phyloP scores from a whole-genome alignment of 495 filamentous ascomycete genomes.

The Aspergillus homomorphus region DNA sequence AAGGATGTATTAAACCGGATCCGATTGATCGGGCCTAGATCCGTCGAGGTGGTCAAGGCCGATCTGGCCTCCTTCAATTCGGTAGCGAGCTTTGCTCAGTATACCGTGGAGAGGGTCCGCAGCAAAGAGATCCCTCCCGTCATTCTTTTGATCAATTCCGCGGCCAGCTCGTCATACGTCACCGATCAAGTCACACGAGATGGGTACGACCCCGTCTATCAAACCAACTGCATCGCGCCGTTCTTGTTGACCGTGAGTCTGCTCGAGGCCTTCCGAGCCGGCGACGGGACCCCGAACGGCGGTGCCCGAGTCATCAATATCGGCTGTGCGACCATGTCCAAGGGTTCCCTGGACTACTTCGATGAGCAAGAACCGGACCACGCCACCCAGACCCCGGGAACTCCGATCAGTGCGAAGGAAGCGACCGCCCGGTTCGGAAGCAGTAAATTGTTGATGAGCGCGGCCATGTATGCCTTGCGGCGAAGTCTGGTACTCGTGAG shows the following conservation, averaged over 20 bases:
- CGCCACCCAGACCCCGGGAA: conserved; percentile 20
- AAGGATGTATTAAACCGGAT: conserved; percentile 28
- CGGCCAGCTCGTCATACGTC: conserved; percentile 37
- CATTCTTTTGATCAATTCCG: conserved; percentile 36
- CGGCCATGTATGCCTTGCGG: conserved; percentile 41
- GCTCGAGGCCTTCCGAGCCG: conserved; percentile 41
- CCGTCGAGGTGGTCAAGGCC: conserved; percentile 33
- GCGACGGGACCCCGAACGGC: conserved; percentile 33
- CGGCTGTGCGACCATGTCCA: conserved; percentile 36
- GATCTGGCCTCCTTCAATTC: conserved; percentile 38
- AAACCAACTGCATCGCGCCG: conserved; percentile 41
- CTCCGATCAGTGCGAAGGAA: conserved; percentile 33
- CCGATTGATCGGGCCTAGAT: conserved; percentile 39
- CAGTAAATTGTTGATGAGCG: conserved; percentile 40
- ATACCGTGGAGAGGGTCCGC: conserved; percentile 37
- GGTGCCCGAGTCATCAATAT: conserved; percentile 41
- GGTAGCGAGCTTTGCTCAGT: conserved; percentile 30
- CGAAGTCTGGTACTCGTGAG: conserved; percentile 40
- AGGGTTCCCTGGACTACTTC: conserved; percentile 38
- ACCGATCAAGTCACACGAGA: conserved; percentile 35
- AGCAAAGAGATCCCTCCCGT: conserved; percentile 40
- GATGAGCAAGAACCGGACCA: conserved; percentile 21
- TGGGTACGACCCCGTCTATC: conserved; percentile 41
- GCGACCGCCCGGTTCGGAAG: conserved; percentile 37
- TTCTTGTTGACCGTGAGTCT: conserved; percentile 41